A percentile compares a stretch with the other conserved stretches of the same genome.
Evolutionary conservation across 768 basidiomycete species (phyloP).

Genomic region (Termitomyces eurrhizus): DNA sequence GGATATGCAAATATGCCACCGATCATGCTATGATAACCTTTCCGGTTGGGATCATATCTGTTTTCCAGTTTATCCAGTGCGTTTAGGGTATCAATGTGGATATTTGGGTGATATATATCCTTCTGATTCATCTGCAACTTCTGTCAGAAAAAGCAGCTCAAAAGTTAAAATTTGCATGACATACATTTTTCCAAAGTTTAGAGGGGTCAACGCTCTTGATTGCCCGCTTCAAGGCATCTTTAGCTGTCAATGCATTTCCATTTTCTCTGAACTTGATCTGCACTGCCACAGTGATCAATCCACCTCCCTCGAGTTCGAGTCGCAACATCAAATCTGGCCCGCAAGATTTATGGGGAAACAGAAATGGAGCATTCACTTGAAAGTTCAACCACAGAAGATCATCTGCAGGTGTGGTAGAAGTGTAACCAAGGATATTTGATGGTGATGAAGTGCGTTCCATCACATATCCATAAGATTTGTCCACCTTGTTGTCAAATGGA

Average conservation of each 20-base stretch:
- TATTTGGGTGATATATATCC: background rate
- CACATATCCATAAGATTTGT: background rate
- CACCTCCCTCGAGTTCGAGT: background rate
- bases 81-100: background rate
- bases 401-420: background rate
- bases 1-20: background rate
- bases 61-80: background rate
- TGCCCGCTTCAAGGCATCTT: background rate
- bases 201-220: background rate
- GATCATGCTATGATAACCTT: background rate
- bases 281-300: conserved; percentile 2
- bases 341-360: background rate
- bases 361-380: background rate
- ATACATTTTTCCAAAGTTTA: background rate
- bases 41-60: background rate
- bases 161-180: background rate
- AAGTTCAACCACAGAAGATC: background rate
- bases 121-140: background rate
- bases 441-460: background rate
- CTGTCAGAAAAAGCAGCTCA: background rate
- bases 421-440: background rate
- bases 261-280: background rate
- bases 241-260: background rate
- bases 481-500: background rate
- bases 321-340: background rate